Evolutionary conservation across 768 basidiomycete genomes (phyloP), one percentile per base, ranked within the genome.

Genomic region (Tulasnella sp.): DNA sequence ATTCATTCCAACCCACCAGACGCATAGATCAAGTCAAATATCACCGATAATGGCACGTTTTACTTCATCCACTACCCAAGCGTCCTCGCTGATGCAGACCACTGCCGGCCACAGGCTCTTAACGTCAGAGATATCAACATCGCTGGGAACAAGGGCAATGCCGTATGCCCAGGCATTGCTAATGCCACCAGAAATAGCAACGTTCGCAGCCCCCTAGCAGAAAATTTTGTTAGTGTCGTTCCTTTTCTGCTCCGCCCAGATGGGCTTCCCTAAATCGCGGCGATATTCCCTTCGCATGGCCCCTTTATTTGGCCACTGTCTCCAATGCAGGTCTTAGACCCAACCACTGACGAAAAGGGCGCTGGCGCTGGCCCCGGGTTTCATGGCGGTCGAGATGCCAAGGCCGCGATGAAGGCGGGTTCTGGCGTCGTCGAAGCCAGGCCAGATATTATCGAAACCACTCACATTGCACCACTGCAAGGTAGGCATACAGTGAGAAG

Each of bases 391-490:
- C 83, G 84, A 56, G 83, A 88, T 42, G 88, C 88, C 5, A 83
- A 85, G 75, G 85, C 85, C 27, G 83, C 82, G 58, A 85, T 88
- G 83, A 87, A 85, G 77, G 80, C 86, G 77, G 84, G 85, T 8
- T 86, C 88, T 12, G 89, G 90, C 27, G 89, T 90, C 62, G 83
- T 88, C 58, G 90, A 90, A 83, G 87, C 86, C 24, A 86, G 86
- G 3, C 89, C 90, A 8, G 89, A 89, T 24, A 89, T 90, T 81
- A 89, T 91, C 81, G 89, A 91, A 83, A 84, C 85, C 46, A 85
- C 88, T n/a, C 84, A 89, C 81, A 89, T 90, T 76, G 88, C 89
- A 77, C 90, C 90, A 34, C 83, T 90, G 24, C 52, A 52, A 52
- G 52, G 52, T 52, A n/a, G n/a, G n/a, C n/a, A n/a, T n/a, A n/a